Evolutionary conservation across 1,284 basidiomycete species (phyloP), one percentile per base, ranked within the genome.

Genomic region (Laetiporus sulphureus): DNA sequence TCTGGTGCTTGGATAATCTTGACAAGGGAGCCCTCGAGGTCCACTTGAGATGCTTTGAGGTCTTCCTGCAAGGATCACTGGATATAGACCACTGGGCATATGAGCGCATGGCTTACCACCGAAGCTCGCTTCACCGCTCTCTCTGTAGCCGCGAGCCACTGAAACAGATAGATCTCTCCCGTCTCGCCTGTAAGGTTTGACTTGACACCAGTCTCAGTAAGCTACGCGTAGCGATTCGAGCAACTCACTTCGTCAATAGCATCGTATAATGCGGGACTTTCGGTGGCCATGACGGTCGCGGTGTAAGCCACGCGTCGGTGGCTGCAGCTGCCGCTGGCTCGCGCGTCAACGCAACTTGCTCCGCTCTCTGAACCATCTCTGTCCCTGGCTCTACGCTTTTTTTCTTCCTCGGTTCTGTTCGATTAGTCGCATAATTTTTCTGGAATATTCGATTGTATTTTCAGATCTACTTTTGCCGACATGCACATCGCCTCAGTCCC

Each of bases 91-190:
- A 52, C 45, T 18, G 30, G 24, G 38, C 11, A 32, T 21, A 16
- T 33, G 4, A 29, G 35, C 16, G 42, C 32, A 43, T 27, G 2
- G 64, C 78, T 25, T 54, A 85, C 82, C 32, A 69, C 49, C 8
- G 71, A 53, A 27, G 70, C 65, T 5, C 68, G 65, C 32, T 64
- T 66, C 18, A 89, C 59, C 18, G 68, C 69, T 56, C 72, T 74
- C 62, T 91, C 83, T 2, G 78, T 73, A 19, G 72, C 69, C 5
- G 80, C 74, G 4, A 92, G 71, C 86, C 87, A 92, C 60, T 89
- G 83, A 51, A 91, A 83, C 13, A 91, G 61, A 55, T 88, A 87
- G 39, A 91, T 73, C 49, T 89, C 85, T 13, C 79, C 84, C 61
- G 83, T 83, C 44, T 91, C 89, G 35, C 75, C 78, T 4, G 73